Base-by-base conservation (phyloP, 768 basidiomycete genomes). In the Pisolithus sp. region DNA sequence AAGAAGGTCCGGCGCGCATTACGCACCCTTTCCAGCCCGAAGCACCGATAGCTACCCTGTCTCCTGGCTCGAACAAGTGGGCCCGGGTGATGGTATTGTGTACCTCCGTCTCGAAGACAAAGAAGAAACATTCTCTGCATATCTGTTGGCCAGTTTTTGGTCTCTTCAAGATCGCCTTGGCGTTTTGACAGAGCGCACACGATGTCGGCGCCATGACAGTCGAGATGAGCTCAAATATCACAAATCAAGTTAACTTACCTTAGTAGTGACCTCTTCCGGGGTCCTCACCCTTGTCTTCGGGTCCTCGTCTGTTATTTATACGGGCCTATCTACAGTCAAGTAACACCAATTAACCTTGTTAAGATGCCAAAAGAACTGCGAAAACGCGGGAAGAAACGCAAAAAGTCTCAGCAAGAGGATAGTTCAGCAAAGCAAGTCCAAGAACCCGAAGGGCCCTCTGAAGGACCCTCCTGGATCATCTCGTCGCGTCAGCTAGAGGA, bases 61-160 rank as follows among this genome's bases (percentile, higher is more conserved):
- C 93, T 31, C 94, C 92, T 10, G 82, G 76, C 63, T 82, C 83
- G 76, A 99, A 99, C 4, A 99, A 75, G 50, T 74, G 73, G 10
- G 90, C 80, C 61, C 89, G 79, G 6, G 75, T 83, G 64, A 98
- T 97, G 1, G 96, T 97, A 65, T 94, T 87, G 73, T 99, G 96
- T 26, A 99, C 86, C 67, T 99, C 96, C 1, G 93, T 95, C 75
- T 99, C 96, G 61, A 99, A 99, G 38, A 97, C 93, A 58, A 83
- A 83, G 74, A 92, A 99, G 72, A 94, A 96, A 66, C 96, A 99
- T 37, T 87, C 83, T 68, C 86, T 88, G 76, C 96, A 99, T 53
- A 98, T 93, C 66, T 93, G 92, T 63, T 97, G 94, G 0, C 93
- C 93, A 1, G 94, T 99, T 70, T 99, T 99, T 3, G 95, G 96